A percentile compares a stretch with the other conserved stretches of the same genome.
These are phyloP conservation scores for Fusarium hostae DNA, from an alignment of 2,329 filamentous ascomycete species.

Conservation along the genomic window DNA sequence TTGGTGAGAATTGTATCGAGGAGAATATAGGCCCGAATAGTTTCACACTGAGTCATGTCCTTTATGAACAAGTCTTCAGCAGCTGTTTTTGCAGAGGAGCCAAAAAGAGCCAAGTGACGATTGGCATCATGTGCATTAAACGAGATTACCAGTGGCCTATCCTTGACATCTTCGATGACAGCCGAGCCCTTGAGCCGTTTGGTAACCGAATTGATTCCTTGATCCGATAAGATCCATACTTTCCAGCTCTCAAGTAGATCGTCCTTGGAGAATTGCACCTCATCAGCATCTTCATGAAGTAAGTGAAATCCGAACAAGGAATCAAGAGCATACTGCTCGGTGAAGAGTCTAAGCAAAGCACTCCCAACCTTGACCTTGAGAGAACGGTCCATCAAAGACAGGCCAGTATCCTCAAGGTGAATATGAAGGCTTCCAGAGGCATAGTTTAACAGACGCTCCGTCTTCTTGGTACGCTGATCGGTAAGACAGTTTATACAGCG, in stretches of 20 bases:
- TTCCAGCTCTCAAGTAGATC: not conserved
- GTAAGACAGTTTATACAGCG: not conserved
- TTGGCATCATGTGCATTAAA: not conserved
- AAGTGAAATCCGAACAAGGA: not conserved
- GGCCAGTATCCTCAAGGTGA: not conserved
- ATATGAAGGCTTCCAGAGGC: not conserved
- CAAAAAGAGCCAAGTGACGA: not conserved
- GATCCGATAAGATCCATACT: not conserved
- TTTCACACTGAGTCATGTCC: not conserved
- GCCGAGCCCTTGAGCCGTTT: not conserved
- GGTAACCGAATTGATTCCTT: not conserved
- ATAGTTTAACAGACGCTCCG: not conserved
- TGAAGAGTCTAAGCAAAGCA: not conserved
- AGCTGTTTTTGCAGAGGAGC: accelerated
- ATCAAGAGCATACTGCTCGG: not conserved
- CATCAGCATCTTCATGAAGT: not conserved
- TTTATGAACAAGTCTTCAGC: not conserved
- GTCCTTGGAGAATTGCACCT: not conserved
- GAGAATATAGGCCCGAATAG: not conserved
- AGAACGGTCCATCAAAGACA: not conserved
- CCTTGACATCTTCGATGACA: not conserved
- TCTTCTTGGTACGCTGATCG: not conserved
- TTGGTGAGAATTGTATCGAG: not conserved
- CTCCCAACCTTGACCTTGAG: not conserved
- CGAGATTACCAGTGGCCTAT: not conserved